Conservation (phyloP, 306 rosid species). For the Prinsepia uniflora region DNA sequence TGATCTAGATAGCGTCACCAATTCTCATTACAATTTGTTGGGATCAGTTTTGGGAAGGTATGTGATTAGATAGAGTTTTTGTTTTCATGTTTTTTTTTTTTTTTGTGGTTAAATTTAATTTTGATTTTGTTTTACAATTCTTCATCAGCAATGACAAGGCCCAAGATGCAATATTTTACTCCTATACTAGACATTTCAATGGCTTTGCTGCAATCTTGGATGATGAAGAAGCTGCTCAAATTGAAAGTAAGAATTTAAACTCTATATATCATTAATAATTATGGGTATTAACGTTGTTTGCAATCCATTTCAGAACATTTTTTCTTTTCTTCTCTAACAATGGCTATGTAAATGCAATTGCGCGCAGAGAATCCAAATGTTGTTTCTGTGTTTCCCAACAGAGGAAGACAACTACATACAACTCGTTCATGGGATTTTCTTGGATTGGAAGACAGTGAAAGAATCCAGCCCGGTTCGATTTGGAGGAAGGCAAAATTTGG, state of each 20-base stretch:
- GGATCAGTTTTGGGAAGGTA: slow-evolving; percentile 57
- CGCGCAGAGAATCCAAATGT: slow-evolving; percentile 60
- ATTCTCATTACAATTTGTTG: slow-evolving; percentile 47
- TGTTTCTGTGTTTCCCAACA: slow-evolving; percentile 47
- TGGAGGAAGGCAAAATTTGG: slow-evolving; percentile 54
- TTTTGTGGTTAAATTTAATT: neutral
- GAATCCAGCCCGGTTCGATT: slow-evolving; percentile 20
- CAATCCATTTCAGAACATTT: neutral
- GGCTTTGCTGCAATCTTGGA: slow-evolving; percentile 77
- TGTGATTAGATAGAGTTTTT: neutral
- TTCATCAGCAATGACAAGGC: slow-evolving; percentile 42
- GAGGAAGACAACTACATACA: slow-evolving; percentile 43
- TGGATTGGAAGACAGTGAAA: slow-evolving; percentile 34
- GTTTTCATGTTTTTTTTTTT: neutral
- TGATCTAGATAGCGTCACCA: slow-evolving; percentile 31
- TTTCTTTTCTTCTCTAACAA: neutral
- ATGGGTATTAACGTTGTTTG: neutral
- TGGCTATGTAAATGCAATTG: neutral
- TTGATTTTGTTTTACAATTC: neutral
- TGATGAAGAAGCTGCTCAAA: slow-evolving; percentile 39
- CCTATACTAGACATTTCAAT: slow-evolving; percentile 53
- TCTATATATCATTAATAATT: neutral
- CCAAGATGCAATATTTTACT: slow-evolving; percentile 51
- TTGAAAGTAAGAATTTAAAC: slow-evolving; percentile 40
- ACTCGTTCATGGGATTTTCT: slow-evolving; percentile 71